Conservation (phyloP, 2,329 filamentous ascomycete species). For the Microascus cirrosus region DNA sequence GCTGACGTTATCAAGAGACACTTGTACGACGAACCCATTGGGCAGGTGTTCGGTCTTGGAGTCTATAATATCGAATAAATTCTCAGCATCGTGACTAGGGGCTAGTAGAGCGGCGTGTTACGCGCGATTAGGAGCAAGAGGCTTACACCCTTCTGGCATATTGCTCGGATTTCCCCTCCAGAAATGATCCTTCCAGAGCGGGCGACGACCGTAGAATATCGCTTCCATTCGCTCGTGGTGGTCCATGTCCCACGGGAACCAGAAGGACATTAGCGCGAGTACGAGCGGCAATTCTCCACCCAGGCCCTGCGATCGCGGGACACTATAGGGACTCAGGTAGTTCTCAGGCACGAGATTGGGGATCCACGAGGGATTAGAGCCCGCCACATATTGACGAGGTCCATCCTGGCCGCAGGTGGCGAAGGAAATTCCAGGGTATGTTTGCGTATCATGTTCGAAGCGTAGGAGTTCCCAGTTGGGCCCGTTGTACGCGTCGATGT, state of each 20-base stretch:
- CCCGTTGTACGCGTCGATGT: background rate
- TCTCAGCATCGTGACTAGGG: background rate
- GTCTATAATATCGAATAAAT: background rate
- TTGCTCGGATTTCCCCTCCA: background rate
- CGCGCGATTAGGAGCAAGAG: background rate
- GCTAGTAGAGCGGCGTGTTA: background rate
- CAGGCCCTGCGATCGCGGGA: conserved; percentile 17
- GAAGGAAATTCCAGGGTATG: background rate
- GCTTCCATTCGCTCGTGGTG: background rate
- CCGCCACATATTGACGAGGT: conserved; percentile 18
- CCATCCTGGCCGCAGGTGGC: background rate
- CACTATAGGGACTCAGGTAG: conserved; percentile 12
- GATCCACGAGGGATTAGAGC: conserved; percentile 22
- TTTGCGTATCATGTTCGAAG: background rate
- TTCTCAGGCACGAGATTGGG: conserved; percentile 21
- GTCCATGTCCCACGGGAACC: conserved; percentile 1
- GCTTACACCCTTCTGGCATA: background rate
- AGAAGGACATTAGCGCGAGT: conserved; percentile 27
- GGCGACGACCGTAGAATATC: background rate
- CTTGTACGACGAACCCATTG: conserved; percentile 18
- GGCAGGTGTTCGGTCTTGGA: background rate
- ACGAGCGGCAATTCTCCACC: conserved; percentile 25
- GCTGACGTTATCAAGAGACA: conserved; percentile 20
- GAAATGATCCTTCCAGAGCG: background rate
- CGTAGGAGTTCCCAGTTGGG: background rate